Evolutionary conservation across 1,139 yeast genomes (phyloP), one percentile per base, ranked within the genome.

Genomic region (Blastobotrys capitulatus): DNA sequence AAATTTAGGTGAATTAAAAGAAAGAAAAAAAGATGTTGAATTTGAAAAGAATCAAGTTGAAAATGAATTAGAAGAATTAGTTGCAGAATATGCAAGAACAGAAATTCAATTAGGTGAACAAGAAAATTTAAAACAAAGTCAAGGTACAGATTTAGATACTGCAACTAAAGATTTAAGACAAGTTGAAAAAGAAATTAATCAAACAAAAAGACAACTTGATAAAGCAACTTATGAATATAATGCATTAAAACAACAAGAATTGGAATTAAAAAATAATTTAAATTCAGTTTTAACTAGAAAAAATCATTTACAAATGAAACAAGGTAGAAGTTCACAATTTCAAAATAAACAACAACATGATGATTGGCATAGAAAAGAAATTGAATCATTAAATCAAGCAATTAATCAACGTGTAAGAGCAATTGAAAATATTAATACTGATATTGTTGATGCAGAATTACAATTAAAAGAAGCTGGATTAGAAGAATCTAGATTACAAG

Each of bases 281-380:
- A 61, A 70, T 2, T 71, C 73, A 15, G 62, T 80, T 39, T 74
- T 75, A 47, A 72, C 80, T 1, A 74, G 71, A 35, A 89, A 85
- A 63, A 73, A 86, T 55, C 75, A 81, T 8, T 67, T 90, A 9
- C 78, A 85, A 50, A 74, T 88, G 12, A 90, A 89, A 60, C 87
- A 83, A 58, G 88, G 85, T 42, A 77, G 92, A 50, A 79, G 79
- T 56, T 76, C 81, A 39, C 77, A 79, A 56, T 89, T 87, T 58
- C 57, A 66, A 1, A 67, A 76, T 10, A 75, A 76, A 54, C 62
- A 68, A 4, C 83, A 86, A 53, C 76, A 97, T 57, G 85, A 89
- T 61, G 46, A 55, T 1, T 86, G 95, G 94, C 71, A 90, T n/a
- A 60, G 69, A 5, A 49, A 60, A 0, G 80, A 83, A 56, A 73